Conservation (phyloP, 805 yeast genomes). For the Cyberlindnera bimundalis region DNA sequence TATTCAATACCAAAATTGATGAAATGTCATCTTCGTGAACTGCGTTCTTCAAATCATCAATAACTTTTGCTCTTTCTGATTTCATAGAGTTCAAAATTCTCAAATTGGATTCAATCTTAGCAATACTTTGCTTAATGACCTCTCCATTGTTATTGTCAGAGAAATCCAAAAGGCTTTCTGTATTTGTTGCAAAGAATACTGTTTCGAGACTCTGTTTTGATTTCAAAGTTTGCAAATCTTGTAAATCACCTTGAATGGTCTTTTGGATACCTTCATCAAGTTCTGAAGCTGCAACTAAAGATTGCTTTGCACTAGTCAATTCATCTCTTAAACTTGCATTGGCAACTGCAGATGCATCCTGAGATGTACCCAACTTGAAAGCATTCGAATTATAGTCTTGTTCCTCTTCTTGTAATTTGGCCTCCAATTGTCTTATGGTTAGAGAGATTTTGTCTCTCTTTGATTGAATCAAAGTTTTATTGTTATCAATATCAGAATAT, state of each 20-base stretch:
- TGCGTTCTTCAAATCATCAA: conserved; percentile 62
- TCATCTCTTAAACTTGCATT: conserved; percentile 51
- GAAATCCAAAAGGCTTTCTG: conserved; percentile 61
- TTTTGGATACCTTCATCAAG: conserved; percentile 54
- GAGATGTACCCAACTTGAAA: conserved; percentile 32
- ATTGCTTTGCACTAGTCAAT: conserved; percentile 51
- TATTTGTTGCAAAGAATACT: conserved; percentile 18
- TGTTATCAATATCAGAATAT: conserved; percentile 30
- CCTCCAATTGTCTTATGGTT: conserved; percentile 35
- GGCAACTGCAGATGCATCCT: conserved; percentile 33
- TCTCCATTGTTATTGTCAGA: conserved; percentile 44
- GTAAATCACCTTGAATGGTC: conserved; percentile 39
- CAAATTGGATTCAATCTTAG: conserved; percentile 50
- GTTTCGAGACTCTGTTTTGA: conserved; percentile 36
- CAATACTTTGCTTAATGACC: conserved; percentile 37
- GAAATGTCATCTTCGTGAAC: conserved; percentile 85
- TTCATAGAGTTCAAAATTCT: conserved; percentile 61
- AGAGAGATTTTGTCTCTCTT: conserved; percentile 37
- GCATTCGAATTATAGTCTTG: conserved; percentile 32
- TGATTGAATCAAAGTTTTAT: conserved; percentile 26
- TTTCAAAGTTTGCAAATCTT: conserved; percentile 44
- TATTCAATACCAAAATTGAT: conserved; percentile 61
- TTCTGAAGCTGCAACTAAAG: conserved; percentile 56
- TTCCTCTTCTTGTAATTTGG: conserved; percentile 33
- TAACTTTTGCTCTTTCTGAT: conserved; percentile 57